Base-by-base conservation (phyloP, 2,329 filamentous ascomycete species). In the Hysterium pulicare region DNA sequence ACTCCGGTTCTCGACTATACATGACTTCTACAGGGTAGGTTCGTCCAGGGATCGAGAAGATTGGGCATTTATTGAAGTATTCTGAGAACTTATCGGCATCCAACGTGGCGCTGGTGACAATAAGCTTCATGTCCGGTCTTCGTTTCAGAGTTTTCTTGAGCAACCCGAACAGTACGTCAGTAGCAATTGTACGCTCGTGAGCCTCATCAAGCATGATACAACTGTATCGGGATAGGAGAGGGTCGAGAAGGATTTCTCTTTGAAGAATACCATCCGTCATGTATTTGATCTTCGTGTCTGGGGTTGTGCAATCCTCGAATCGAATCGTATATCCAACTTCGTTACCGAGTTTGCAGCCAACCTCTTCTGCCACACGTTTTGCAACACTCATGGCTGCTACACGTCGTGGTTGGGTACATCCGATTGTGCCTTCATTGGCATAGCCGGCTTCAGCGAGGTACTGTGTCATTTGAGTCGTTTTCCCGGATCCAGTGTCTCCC, bases 181-280 rank as follows among this genome's bases (percentile, higher is more conserved):
- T 98, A 17, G 91, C 89, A 48, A 98, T 83, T 0, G 93, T 98
- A 67, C 94, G 83, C 71, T 98, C 93, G 82, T 98, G 93, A 41
- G 94, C 93, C 69, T 98, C 93, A 68, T 98, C 93, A 48, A 98
- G 84, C 69, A 98, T 97, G 64, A 98, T 97, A 59, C 88, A 94
- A 75, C 89, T 93, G 72, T 98, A 98, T 41, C 90, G 86, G 38
- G 80, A 84, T 71, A 98, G 81, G 56, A 94, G 81, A 61, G 90
- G 87, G 67, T 98, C 93, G 69, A 96, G 84, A 84, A 98, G 95
- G 44, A 93, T 90, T 71, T 98, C 93, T 61, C 93, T 78, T 61
- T 97, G 77, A 59, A 98, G 82, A 86, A 98, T 97, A 81, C 94
- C 94, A 63, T 98, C 93, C 33, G 94, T 98, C 93, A 98, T 98